phyloP scores from a whole-genome alignment of 306 rosid genomes.

The Vigna radiata region DNA sequence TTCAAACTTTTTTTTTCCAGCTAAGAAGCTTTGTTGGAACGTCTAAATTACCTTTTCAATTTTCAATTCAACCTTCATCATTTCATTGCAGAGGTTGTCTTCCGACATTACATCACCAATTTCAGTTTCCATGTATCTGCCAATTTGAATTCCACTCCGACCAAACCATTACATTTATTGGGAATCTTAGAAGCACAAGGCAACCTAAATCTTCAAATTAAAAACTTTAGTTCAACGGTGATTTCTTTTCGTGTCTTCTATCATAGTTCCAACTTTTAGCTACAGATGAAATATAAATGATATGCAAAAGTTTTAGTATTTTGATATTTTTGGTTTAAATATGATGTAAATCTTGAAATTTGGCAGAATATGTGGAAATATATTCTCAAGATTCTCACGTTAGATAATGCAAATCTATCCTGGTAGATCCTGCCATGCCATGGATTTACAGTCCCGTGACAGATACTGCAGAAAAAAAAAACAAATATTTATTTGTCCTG shows the following conservation, averaged over 20 bases:
- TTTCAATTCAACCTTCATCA: constrained; percentile 43
- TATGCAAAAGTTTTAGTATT: background rate
- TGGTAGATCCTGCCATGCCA: constrained; percentile 7
- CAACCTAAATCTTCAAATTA: background rate
- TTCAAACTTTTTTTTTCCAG: constrained; percentile 38
- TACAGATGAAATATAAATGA: no score
- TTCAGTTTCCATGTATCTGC: constrained; percentile 8
- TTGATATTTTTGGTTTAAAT: background rate
- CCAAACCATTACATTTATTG: constrained; percentile 6
- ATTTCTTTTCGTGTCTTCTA: no score
- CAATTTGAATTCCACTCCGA: constrained; percentile 12
- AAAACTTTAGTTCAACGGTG: no score
- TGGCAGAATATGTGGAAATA: background rate
- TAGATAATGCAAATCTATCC: background rate
- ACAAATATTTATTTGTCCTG: constrained; percentile 42
- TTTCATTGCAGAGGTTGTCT: constrained; percentile 27
- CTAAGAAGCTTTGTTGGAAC: constrained; percentile 51
- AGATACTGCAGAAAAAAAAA: background rate
- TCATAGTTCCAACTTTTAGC: no score
- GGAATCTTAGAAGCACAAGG: constrained; percentile 25
- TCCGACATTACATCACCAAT: constrained; percentile 8
- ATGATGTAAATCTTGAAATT: background rate
- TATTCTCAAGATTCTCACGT: background rate
- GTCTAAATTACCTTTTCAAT: constrained; percentile 28
- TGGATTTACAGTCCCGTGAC: constrained; percentile 16